Percentiles rank a stretch among this genome's conserved stretches.
Conservation (phyloP, 2,329 filamentous ascomycete genomes). For the Aciculosporium take region DNA sequence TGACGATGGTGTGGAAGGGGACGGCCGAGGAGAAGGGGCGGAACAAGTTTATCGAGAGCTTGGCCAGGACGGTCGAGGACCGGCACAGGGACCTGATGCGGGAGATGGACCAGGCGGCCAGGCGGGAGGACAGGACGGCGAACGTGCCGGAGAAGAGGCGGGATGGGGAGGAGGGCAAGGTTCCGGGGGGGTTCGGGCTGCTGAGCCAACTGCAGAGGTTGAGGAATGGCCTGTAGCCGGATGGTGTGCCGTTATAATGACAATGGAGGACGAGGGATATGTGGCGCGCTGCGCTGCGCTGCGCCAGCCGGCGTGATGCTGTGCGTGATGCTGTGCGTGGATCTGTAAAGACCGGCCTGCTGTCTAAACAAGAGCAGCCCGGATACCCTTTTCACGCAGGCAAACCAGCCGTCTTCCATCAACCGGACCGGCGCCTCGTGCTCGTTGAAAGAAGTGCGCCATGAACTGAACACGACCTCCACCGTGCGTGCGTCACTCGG, state of each 20-base stretch:
- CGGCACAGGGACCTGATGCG: conserved; percentile 38
- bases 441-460: too few relatives aligned
- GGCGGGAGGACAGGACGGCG: conserved; percentile 19
- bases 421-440: too few relatives aligned
- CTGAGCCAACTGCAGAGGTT: conserved; percentile 50
- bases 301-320: too few relatives aligned
- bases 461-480: too few relatives aligned
- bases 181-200: conserved; percentile 40
- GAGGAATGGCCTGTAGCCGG: conserved; percentile 33
- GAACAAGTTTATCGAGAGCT: conserved; percentile 62
- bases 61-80: conserved; percentile 76
- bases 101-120: conserved; percentile 32
- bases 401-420: too few relatives aligned
- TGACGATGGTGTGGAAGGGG: conserved; percentile 82
- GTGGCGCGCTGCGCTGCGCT: not conserved
- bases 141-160: conserved; percentile 16
- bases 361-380: too few relatives aligned
- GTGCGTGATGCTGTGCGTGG: too few relatives aligned
- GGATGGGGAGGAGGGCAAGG: conserved; percentile 25
- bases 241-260: not conserved
- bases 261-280: not conserved
- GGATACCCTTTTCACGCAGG: too few relatives aligned
- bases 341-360: too few relatives aligned
- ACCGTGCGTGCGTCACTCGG: not conserved
- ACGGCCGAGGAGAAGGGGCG: conserved; percentile 87